Conservation (phyloP, 129 eudicot genomes). For the Centrapalus pauciflorus region DNA sequence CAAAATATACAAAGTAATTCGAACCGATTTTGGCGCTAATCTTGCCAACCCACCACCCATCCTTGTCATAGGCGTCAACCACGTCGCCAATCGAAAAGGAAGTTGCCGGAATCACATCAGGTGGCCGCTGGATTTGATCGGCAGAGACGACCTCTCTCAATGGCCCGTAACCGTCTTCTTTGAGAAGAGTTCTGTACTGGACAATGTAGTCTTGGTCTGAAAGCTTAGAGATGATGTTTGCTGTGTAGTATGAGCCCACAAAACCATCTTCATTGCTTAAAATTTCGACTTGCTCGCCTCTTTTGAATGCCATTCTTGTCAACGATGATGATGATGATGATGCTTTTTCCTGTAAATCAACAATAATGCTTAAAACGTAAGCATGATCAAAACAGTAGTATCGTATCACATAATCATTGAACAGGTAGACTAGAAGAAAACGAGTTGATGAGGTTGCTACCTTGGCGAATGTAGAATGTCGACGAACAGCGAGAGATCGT, state of each 20-base stretch:
- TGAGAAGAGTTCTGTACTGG: constrained; percentile 38
- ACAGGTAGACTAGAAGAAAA: not conserved
- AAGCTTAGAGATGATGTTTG: constrained; percentile 29
- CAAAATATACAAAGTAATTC: constrained; percentile 33
- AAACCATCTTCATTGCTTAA: constrained; percentile 38
- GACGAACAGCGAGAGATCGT: not conserved
- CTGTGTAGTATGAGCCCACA: constrained; percentile 37
- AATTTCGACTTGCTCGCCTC: constrained; percentile 47
- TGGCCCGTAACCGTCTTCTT: constrained; percentile 30
- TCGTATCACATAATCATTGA: too few relatives aligned
- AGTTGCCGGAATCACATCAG: constrained; percentile 22
- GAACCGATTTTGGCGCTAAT: constrained; percentile 12
- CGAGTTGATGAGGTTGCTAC: not conserved
- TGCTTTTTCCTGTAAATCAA: not conserved
- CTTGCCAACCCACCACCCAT: constrained; percentile 63
- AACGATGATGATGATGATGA: not conserved
- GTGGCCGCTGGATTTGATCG: constrained; percentile 36
- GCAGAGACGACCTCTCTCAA: constrained; percentile 33
- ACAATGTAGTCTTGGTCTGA: constrained; percentile 29
- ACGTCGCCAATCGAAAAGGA: constrained; percentile 16
- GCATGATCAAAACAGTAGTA: not conserved
- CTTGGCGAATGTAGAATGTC: not conserved
- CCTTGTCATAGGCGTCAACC: constrained; percentile 49
- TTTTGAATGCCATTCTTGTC: constrained; percentile 14
- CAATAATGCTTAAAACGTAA: not conserved